Base-by-base conservation (phyloP, 1,139 yeast species). In the Saccharomyces hybrid region DNA sequence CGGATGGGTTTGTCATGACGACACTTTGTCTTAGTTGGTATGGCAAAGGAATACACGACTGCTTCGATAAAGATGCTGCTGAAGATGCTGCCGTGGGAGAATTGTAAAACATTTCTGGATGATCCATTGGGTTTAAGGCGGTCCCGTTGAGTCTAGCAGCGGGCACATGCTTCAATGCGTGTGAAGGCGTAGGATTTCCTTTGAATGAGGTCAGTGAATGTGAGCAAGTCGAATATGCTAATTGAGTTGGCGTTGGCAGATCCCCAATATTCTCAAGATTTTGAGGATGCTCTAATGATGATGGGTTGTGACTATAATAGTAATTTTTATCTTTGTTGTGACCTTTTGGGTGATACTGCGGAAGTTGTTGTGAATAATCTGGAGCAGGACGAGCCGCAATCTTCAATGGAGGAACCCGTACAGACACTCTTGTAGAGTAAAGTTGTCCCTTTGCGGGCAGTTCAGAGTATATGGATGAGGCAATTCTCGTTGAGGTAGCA, bases 1-100 rank as follows among this genome's bases (percentile, higher is more conserved):
- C 87, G 2, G 82, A 83, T 1, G 91, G 89, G 62, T 85, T 82
- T 59, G 83, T 76, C 89, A 86, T 84, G 21, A 82, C 88, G 50
- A 86, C 84, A 38, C 89, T 83, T 46, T 84, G 78, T 68, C 90
- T 76, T 47, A 78, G 66, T 57, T 75, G 79, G 58, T 75, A 76
- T 14, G 82, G 79, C 9, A 53, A 38, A n/a, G 49, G 53, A 47
- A 60, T 52, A 54, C 54, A 60, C 61, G 32, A 56, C 60, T 46
- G 61, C 64, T 44, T 61, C 62, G 16, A 42, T 51, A 55, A 49
- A 52, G 60, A 34, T 52, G 19, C 21, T 56, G 55, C 28, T 54
- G 46, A 56, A 48, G 19, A 50, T 52, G 8, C 53, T 48, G 21
- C 27, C 42, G 38, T 24, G 14, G 34, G 47, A 48, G 49, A 55